phyloP scores from a whole-genome alignment of 495 filamentous ascomycete species.

The Lasiosphaeria miniovina region DNA sequence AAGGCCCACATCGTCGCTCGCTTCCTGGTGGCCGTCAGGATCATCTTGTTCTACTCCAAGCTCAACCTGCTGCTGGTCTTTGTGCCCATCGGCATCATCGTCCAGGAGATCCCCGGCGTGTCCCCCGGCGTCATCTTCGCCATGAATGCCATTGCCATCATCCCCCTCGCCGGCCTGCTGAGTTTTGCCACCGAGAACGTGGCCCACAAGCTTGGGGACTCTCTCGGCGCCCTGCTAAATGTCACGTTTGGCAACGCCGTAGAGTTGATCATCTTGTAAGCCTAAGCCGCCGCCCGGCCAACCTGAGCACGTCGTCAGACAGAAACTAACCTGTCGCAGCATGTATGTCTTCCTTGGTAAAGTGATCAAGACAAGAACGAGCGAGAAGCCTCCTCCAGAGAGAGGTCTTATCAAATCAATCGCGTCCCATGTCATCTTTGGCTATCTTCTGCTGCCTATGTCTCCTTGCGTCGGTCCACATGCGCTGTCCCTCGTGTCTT shows the following conservation, averaged over 20 bases:
- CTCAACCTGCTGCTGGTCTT: slow-evolving; percentile 77
- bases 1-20: slow-evolving; percentile 45
- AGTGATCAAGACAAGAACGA: slow-evolving; percentile 32
- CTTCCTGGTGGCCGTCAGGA: slow-evolving; percentile 50
- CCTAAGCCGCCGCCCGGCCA: slow-evolving; percentile 72
- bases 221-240: slow-evolving; percentile 80
- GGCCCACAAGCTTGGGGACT: slow-evolving; percentile 73
- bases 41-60: slow-evolving; percentile 64
- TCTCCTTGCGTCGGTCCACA: background rate
- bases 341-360: slow-evolving; percentile 29
- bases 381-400: slow-evolving; percentile 26
- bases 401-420: slow-evolving; percentile 26
- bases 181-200: slow-evolving; percentile 80
- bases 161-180: slow-evolving; percentile 76
- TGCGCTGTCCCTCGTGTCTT: slow-evolving; percentile 8
- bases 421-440: slow-evolving; percentile 20
- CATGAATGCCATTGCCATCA: slow-evolving; percentile 81
- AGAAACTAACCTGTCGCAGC: slow-evolving; percentile 12
- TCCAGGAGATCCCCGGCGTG: slow-evolving; percentile 44
- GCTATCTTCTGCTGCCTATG: slow-evolving; percentile 6
- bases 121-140: slow-evolving; percentile 57
- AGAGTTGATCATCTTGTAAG: slow-evolving; percentile 60
- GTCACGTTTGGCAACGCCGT: slow-evolving; percentile 90
- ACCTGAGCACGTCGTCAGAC: slow-evolving; percentile 61
- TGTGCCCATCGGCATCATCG: slow-evolving; percentile 73